Base-by-base conservation (phyloP, 257 asterid species). In the Plectranthus barbatus region DNA sequence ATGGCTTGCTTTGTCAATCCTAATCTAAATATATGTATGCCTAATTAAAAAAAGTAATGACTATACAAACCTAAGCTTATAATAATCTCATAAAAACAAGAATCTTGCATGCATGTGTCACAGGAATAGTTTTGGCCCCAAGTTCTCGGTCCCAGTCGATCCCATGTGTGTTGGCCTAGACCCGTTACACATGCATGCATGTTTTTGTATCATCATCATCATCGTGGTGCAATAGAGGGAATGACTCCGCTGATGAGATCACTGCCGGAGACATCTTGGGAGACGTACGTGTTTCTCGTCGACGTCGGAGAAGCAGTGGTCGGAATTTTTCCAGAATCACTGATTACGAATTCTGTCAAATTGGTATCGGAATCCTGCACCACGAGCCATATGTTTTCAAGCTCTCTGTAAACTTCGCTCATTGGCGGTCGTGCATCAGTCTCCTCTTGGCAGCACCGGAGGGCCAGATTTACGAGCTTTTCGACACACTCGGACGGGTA, bases 401-500 rank as follows among this genome's bases (percentile, higher is more conserved):
- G 79, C 65, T 84, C 91, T 66, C 91, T 62, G 10, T 80, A 78
- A 10, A 84, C 91, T 66, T 81, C 91, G 3, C 85, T 60, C 91
- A 84, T 84, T 9, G 89, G 62, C 11, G 95, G 95, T 6, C 95
- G 80, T 10, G 71, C 61, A 10, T 76, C 75, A 3, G 91, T 84
- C 75, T 84, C 82, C 1, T 86, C 87, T 36, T 70, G 77, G 81
- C 91, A 84, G 60, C 91, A 86, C 49, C 63, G 84, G 12, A 86
- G 87, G 29, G 91, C 91, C 20, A 86, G 74, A 53, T 64, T 76
- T 67, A 84, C 9, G 62, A 86, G 81, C 73, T 82, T 86, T 69
- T 80, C 91, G 34, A 83, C 85, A 6, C 89, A 80, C 20, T 83
- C 88, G 0, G 85, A 76, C 41, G 91, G 89, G 66, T 81, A 86